Base-by-base conservation (phyloP, 2,329 filamentous ascomycete genomes). In the Colletotrichum tropicale region DNA sequence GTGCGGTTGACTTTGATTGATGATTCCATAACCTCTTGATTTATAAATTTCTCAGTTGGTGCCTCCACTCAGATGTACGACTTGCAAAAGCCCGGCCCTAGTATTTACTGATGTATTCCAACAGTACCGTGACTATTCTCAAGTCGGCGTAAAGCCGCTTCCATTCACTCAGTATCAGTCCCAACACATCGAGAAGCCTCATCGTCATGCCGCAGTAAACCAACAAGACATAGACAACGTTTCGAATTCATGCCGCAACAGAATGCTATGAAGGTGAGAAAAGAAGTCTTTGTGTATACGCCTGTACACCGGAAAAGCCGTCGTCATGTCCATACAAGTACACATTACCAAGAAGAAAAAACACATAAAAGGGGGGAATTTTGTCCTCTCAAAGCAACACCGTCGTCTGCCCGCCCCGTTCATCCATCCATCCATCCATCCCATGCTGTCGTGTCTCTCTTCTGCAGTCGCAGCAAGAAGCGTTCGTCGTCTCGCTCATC, bases 281-380 rank as follows among this genome's bases (percentile, higher is more conserved):
- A 48, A 64, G 58, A 24, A 76, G 56, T 43, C 69, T 61, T 62
- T 48, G 69, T 67, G 70, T 69, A 60, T 74, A 64, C 74, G 74
- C 74, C 74, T 60, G 26, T 76, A 74, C 74, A 76, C 74, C 70
- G 65, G 24, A 56, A 71, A 69, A 61, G 32, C 68, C 62, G 38
- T 67, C 70, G 56, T 52, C 65, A 74, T 68, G 55, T 67, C 70
- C 65, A 69, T 76, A 76, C 74, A 76, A 76, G 65, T 76, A 76
- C 74, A 76, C 74, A 73, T 75, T 75, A 75, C 62, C 70, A 28
- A 62, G 32, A 38, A 15, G 56, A 43, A 28, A 18, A 30, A 28
- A 21, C n/a, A 52, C 58, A 16, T 32, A 70, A 61, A 43, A 69
- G 21, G 18, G 36, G 56, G 26, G 34, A 38, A 38, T 21, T n/a